A percentile compares a stretch with the other conserved stretches of the same genome.
Conservation (phyloP, 1,139 yeast genomes). For the Geotrichum restrictum region DNA sequence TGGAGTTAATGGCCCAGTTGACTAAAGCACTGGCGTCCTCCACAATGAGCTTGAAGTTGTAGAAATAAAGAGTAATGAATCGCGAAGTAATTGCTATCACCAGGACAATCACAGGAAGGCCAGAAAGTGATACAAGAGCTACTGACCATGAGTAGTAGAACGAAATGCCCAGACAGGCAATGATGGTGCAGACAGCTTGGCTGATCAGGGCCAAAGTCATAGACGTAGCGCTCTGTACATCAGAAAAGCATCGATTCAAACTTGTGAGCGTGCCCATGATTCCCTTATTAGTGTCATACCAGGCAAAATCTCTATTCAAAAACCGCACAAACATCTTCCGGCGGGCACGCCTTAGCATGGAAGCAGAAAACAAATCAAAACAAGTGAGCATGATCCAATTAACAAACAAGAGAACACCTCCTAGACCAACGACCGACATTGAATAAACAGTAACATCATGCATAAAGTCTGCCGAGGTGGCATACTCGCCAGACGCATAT, state of each 20-base stretch:
- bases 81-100: conserved; percentile 52
- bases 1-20: conserved; percentile 66
- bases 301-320: conserved; percentile 31
- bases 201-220: conserved; percentile 59
- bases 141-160: conserved; percentile 79
- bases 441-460: conserved; percentile 36
- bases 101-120: conserved; percentile 61
- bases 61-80: conserved; percentile 49
- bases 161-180: conserved; percentile 62
- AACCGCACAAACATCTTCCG: conserved; percentile 38
- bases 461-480: conserved; percentile 40
- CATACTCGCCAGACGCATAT: conserved; percentile 36
- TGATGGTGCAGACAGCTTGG: conserved; percentile 50
- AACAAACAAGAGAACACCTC: conserved; percentile 49
- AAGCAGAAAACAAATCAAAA: conserved; percentile 75
- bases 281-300: conserved; percentile 50
- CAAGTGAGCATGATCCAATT: conserved; percentile 54
- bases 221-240: conserved; percentile 63
- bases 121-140: conserved; percentile 67
- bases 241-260: conserved; percentile 64
- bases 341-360: conserved; percentile 60
- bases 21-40: conserved; percentile 57
- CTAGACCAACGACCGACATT: conserved; percentile 53
- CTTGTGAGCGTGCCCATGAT: conserved; percentile 63
- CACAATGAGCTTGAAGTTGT: conserved; percentile 54